Percentiles rank a stretch among this genome's conserved stretches.
These are phyloP conservation scores for Lactarius hengduanensis DNA, from an alignment of 768 basidiomycete genomes.

Conservation along the genomic window DNA sequence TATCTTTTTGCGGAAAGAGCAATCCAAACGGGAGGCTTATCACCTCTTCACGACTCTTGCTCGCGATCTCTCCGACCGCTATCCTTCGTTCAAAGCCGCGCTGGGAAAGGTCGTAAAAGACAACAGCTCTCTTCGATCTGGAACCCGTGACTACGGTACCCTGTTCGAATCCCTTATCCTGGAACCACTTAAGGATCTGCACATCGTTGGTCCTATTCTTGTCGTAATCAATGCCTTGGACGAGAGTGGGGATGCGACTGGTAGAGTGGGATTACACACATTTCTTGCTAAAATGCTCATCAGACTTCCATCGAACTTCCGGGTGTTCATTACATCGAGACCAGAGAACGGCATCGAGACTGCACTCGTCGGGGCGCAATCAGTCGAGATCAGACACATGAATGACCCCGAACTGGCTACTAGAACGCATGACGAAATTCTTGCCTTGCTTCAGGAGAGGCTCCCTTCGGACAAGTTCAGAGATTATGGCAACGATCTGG, in stretches of 20 bases:
- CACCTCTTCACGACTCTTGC: neutral
- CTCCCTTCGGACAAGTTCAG: neutral
- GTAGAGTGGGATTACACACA: neutral
- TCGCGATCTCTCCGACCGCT: neutral
- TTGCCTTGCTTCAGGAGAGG: neutral
- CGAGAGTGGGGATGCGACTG: conserved; percentile 1
- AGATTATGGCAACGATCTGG: neutral
- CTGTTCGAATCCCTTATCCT: neutral
- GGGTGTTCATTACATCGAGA: neutral
- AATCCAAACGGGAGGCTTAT: neutral
- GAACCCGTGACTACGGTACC: neutral
- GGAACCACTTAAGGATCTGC: neutral
- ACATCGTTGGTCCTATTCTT: neutral
- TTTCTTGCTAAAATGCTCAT: neutral
- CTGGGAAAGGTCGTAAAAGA: neutral
- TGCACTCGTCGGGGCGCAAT: neutral
- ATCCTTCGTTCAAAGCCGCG: neutral
- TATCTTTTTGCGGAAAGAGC: neutral
- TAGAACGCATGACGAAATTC: neutral
- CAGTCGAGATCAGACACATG: neutral
- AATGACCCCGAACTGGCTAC: neutral
- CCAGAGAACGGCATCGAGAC: neutral
- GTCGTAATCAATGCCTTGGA: neutral
- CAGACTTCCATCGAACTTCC: neutral
- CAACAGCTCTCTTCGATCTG: neutral